Evolutionary conservation across 257 asterid genomes (phyloP), one percentile per base, ranked within the genome.

Genomic region (Dorcoceras hygrometricum): DNA sequence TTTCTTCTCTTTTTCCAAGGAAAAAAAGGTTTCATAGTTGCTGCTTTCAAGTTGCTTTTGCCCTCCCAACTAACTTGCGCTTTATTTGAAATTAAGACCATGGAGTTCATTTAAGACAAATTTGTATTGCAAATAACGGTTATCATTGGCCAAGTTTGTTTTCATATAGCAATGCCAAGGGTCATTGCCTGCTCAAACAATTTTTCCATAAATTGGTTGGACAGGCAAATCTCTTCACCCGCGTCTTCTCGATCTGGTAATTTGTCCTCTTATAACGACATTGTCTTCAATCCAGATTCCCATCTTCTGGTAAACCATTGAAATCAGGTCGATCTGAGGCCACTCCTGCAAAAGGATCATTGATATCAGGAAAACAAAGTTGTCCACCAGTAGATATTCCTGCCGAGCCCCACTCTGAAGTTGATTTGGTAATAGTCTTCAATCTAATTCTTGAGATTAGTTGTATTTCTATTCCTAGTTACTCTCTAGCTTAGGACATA

Each of bases 271-370:
- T 16, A 43, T 16, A 43, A 43, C 20, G 53, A 43, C 19, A 16
- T 4, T 3, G 18, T 43, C 53, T 43, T 12, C 20, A 7, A 43
- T 43, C 20, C 19, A 43, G 53, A 43, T 43, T 43, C 53, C 53
- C 53, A 14, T 43, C 53, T 14, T 43, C 53, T 16, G 20, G 20
- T 43, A 43, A 43, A 43, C 53, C 53, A 16, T 16, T 43, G 53
- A 43, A 43, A 43, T 43, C 53, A 70, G 69, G 82, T 70, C 82
- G 78, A 73, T 65, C 76, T 55, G 95, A 75, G 70, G 82, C 81
- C 72, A 82, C 95, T 61, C 92, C 95, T 48, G 95, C 95, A 57
- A 90, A 90, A 80, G 91, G 86, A 57, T 62, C 91, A 34, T 70
- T 85, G 74, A 57, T 73, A 24, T 74, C 87, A 27, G 89, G 67